Percentiles rank a stretch among this genome's conserved stretches.
These are phyloP conservation scores for Scenedesmus sp. DNA, from an alignment of 163 green algal genomes.

Conservation along the genomic window DNA sequence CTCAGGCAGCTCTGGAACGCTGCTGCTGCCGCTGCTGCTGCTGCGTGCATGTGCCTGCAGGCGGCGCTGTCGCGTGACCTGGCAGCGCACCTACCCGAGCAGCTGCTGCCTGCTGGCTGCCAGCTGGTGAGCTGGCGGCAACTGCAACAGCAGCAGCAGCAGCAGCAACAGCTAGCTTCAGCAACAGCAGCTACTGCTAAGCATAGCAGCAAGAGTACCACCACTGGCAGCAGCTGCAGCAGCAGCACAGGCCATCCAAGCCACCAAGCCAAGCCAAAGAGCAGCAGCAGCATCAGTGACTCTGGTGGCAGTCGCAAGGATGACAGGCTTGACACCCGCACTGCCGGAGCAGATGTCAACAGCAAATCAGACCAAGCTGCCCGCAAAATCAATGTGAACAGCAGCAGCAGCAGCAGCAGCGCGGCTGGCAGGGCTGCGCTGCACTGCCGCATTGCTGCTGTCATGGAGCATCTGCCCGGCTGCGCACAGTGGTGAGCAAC, in stretches of 20 bases:
- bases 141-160: not conserved
- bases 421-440: not conserved
- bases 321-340: not conserved
- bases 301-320: not conserved
- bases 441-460: slow-evolving; percentile 5
- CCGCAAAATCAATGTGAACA: not conserved
- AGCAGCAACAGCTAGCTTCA: not conserved
- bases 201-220: not conserved
- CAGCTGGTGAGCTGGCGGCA: not conserved
- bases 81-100: not conserved
- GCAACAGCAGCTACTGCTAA: not conserved
- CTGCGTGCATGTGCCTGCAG: not conserved
- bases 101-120: not conserved
- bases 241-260: not conserved
- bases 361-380: not conserved
- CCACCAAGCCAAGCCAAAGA: not conserved
- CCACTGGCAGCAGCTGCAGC: not conserved
- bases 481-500: not conserved
- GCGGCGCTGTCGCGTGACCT: not conserved
- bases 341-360: not conserved
- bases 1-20: too few relatives aligned
- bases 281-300: not conserved
- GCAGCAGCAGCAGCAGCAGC: not conserved
- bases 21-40: not conserved
- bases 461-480: not conserved